phyloP scores from a whole-genome alignment of 257 asterid genomes.

The Rubia yunnanensis region DNA sequence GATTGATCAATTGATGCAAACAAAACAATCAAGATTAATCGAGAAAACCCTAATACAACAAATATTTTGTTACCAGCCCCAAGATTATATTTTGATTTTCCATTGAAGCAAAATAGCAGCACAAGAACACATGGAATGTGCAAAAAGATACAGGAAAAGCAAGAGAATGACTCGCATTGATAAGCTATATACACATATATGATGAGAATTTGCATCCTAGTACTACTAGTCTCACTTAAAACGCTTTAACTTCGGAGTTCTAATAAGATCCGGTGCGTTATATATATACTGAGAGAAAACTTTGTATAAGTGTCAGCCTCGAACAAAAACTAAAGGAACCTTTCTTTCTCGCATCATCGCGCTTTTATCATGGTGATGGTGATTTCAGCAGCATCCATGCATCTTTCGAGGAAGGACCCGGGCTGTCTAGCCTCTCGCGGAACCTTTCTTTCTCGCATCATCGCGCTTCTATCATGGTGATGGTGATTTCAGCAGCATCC shows the following conservation, averaged over 20 bases:
- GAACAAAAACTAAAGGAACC: background rate
- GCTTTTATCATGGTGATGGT: constrained; percentile 3
- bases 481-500: background rate
- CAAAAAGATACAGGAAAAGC: too few relatives aligned
- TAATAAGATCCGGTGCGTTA: too few relatives aligned
- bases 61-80: too few relatives aligned
- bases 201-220: too few relatives aligned
- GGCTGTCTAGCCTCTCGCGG: constrained; percentile 28
- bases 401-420: constrained; percentile 25
- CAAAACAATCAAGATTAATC: too few relatives aligned
- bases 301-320: background rate
- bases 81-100: too few relatives aligned
- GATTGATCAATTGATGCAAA: too few relatives aligned
- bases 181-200: too few relatives aligned
- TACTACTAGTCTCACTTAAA: too few relatives aligned
- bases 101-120: background rate
- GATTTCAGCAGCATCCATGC: background rate
- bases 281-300: background rate
- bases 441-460: too few relatives aligned
- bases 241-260: too few relatives aligned
- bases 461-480: background rate
- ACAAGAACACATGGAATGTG: background rate
- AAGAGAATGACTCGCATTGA: background rate
- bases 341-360: background rate
- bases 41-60: too few relatives aligned